Percentiles rank a stretch among this genome's conserved stretches.
These are phyloP conservation scores for Leucoagaricus sp. DNA, from an alignment of 1,284 basidiomycete species.

Conservation along the genomic window DNA sequence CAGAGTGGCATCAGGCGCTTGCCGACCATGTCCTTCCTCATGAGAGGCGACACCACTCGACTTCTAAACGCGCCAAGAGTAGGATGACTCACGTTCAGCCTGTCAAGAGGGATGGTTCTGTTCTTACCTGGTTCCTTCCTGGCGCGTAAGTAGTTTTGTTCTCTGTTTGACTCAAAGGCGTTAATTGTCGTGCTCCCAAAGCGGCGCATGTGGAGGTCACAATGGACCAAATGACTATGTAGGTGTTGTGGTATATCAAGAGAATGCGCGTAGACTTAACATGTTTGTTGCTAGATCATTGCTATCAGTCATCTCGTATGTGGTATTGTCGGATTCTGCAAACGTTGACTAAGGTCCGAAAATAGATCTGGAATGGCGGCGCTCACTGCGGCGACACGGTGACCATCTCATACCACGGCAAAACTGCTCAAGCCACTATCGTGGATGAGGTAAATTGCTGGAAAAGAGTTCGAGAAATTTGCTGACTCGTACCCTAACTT, in stretches of 20 bases:
- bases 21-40: background rate
- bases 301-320: slow-evolving; percentile 42
- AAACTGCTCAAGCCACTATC: slow-evolving; percentile 53
- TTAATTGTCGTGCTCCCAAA: slow-evolving; percentile 15
- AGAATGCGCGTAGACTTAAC: background rate
- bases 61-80: background rate
- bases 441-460: slow-evolving; percentile 47
- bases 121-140: slow-evolving; percentile 28
- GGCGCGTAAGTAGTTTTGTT: slow-evolving; percentile 28
- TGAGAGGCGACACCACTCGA: background rate
- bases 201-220: slow-evolving; percentile 38
- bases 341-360: background rate
- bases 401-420: slow-evolving; percentile 56
- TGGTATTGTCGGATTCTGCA: background rate
- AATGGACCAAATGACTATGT: slow-evolving; percentile 35
- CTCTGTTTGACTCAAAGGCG: slow-evolving; percentile 21
- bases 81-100: background rate
- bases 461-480: background rate
- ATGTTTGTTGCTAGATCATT: slow-evolving; percentile 38
- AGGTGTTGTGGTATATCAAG: slow-evolving; percentile 17
- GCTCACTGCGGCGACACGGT: slow-evolving; percentile 55
- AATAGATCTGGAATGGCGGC: slow-evolving; percentile 40
- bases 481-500: background rate
- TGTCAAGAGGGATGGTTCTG: slow-evolving; percentile 10
- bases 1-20: background rate